Evolutionary conservation across 1,284 basidiomycete species (phyloP).

Genomic region (Marasmius oreades): DNA sequence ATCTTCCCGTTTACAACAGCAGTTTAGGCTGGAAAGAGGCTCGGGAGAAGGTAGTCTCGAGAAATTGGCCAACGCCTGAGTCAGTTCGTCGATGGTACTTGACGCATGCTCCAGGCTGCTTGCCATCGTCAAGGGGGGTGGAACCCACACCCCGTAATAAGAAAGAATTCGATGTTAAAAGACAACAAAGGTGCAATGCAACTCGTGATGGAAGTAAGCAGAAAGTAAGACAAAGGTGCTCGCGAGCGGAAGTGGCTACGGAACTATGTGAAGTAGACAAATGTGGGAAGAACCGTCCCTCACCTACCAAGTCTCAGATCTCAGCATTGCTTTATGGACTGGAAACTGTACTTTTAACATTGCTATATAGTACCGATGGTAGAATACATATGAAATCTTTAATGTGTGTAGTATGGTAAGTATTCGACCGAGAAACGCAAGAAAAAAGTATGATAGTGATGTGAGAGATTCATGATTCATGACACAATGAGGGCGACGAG

Average conservation of each 20-base stretch:
- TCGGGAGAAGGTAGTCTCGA: conserved; percentile 70
- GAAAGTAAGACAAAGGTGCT: neutral
- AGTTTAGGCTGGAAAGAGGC: conserved; percentile 43
- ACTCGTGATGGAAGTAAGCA: neutral
- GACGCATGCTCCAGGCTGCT: conserved; percentile 58
- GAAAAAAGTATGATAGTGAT: neutral
- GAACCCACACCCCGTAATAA: conserved; percentile 12
- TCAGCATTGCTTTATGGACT: too few species aligned
- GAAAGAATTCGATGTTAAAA: conserved; percentile 20
- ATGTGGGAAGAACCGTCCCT: too few species aligned
- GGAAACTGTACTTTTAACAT: too few species aligned
- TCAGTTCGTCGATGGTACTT: conserved; percentile 74
- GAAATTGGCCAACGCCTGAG: conserved; percentile 64
- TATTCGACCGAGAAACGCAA: neutral
- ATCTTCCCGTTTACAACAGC: conserved; percentile 65
- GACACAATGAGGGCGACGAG: conserved; percentile 53
- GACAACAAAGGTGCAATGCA: too few species aligned
- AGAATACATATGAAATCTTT: neutral
- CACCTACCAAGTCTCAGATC: too few species aligned
- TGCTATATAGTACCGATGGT: neutral
- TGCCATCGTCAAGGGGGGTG: conserved; percentile 42
- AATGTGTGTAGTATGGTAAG: conserved; percentile 3
- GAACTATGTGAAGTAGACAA: too few species aligned
- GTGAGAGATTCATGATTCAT: conserved; percentile 1
- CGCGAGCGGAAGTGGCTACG: too few species aligned